Evolutionary conservation across 1,284 basidiomycete genomes (phyloP), one percentile per base, ranked within the genome.

Genomic region (Tilletia caries): DNA sequence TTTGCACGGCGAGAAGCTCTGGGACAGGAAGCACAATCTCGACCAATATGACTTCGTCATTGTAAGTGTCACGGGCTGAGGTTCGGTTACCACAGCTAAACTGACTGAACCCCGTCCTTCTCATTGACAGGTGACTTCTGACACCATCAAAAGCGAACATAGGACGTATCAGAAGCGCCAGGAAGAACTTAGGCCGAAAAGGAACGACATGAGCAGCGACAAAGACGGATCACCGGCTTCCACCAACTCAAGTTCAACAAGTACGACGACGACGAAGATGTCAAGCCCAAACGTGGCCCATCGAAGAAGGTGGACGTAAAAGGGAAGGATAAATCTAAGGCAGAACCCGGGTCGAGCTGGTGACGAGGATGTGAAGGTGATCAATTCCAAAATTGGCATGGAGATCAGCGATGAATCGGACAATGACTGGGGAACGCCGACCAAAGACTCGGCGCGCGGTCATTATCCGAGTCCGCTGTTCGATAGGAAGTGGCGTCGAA

Each of bases 21-120:
- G 65, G 6, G 29, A 62, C 32, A 32, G 54, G 20, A 43, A 41
- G 37, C 34, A 64, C 29, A 25, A 48, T 29, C 58, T 66, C 25
- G 84, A 86, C 70, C 85, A 87, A 70, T 89, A 89, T 77, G 93
- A 95, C 77, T 86, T 94, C 8, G 89, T 95, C n/a, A 89, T 95
- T 68, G 93, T 92, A 29, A 62, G 58, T 33, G 6, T 29, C 29
- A 2, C 18, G 5, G 58, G 34, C 32, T 33, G 32, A 29, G 37
- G 10, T 41, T 41, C n/a, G n/a, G n/a, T 41, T 41, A 41, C 10
- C 10, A 62, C 29, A 18, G 15, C 32, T 15, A 23, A 37, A 33
- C 3, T 33, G 32, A n/a, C 48, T 13, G 20, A 50, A 6, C 48
- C 12, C 48, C 20, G 48, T 50, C 23, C 13, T 18, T 50, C 20